These are phyloP conservation scores for Quercus mongolica DNA, from an alignment of 306 rosid species.

Conservation along the genomic window DNA sequence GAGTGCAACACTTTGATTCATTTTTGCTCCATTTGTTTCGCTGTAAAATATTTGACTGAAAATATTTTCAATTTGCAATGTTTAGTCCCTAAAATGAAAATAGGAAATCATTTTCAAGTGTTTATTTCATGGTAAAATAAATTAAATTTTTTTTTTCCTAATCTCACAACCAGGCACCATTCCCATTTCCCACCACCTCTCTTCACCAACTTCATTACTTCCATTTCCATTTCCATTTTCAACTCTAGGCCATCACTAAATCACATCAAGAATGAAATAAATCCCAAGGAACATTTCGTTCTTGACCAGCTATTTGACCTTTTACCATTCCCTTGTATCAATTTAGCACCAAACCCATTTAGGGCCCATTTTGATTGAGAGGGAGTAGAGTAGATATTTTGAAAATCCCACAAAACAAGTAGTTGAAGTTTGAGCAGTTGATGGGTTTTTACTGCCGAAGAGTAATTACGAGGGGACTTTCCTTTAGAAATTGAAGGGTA, in stretches of 20 bases:
- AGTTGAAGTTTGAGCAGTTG: slow-evolving; percentile 26
- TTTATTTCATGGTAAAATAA: too few species aligned
- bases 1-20: too few species aligned
- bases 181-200: slow-evolving; percentile 2
- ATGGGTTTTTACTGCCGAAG: slow-evolving; percentile 58
- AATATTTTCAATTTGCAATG: too few species aligned
- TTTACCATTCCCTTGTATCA: slow-evolving; percentile 20
- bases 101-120: too few species aligned
- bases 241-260: slow-evolving; percentile 6
- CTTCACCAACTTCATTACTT: slow-evolving; percentile 4
- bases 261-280: neutral
- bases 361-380: neutral
- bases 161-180: too few species aligned
- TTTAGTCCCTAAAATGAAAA: too few species aligned
- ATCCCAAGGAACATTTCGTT: slow-evolving; percentile 23
- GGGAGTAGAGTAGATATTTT: neutral
- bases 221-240: slow-evolving; percentile 26
- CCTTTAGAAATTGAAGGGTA: too few species aligned
- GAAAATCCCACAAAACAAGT: neutral
- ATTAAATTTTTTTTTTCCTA: too few species aligned
- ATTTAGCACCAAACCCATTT: neutral
- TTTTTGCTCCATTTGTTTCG: rapidly evolving
- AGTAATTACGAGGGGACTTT: slow-evolving; percentile 51
- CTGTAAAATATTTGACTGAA: too few species aligned
- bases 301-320: slow-evolving; percentile 48